Evolutionary conservation across 163 green algal genomes (phyloP).

Genomic region (Scenedesmus sp.): DNA sequence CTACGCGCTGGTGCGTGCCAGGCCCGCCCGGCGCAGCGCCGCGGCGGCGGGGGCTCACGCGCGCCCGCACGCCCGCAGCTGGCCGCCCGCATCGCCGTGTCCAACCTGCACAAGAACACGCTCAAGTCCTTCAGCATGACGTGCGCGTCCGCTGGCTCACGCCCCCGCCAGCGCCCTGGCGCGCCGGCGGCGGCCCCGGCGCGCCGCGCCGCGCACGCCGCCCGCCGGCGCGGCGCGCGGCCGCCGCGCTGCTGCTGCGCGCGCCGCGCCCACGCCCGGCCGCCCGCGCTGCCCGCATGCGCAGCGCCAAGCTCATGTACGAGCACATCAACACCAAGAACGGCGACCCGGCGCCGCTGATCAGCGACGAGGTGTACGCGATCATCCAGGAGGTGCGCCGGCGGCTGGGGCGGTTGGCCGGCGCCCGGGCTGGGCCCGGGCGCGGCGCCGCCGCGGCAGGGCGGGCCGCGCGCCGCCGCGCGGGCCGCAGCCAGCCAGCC

Average conservation of each 20-base stretch:
- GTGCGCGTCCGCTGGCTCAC: no score
- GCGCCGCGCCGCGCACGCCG: no score
- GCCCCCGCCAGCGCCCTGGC: no score
- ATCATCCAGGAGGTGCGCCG: conserved; percentile 82
- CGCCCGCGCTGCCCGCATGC: neutral
- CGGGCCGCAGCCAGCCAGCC: neutral
- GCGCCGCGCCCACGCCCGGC: neutral
- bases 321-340: conserved; percentile 95
- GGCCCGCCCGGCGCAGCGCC: neutral
- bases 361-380: conserved; percentile 93
- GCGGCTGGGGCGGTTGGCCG: no score
- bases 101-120: conserved; percentile 99
- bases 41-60: no score
- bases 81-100: conserved; percentile 97
- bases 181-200: no score
- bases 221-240: no score
- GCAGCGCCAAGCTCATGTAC: conserved; percentile 94
- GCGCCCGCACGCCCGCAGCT: no score
- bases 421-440: no score
- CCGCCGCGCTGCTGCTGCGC: neutral
- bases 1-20: conserved; percentile 88
- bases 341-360: conserved; percentile 81
- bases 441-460: no score
- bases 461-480: neutral
- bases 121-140: conserved; percentile 98